phyloP scores from a whole-genome alignment of 208 protist genomes.

The Trypanosoma brucei region DNA sequence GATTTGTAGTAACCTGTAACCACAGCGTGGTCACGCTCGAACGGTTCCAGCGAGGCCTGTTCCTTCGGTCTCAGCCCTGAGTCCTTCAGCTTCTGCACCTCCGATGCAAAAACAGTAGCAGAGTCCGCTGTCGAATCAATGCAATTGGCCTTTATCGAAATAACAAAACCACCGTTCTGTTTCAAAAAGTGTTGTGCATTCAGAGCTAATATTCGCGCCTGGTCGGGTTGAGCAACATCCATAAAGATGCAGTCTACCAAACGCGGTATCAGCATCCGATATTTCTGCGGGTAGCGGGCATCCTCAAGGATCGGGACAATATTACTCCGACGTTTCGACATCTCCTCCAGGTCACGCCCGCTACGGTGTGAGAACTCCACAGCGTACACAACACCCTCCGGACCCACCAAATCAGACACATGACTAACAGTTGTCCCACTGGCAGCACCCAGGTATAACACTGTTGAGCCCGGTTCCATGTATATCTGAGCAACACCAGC shows the following conservation, averaged over 20 bases:
- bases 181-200: slow-evolving; percentile 99
- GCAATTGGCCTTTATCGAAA: slow-evolving; percentile 99
- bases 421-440: slow-evolving; percentile 99
- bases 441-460: slow-evolving; percentile 99
- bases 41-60: slow-evolving; percentile 98
- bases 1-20: slow-evolving; percentile 88
- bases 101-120: slow-evolving; percentile 96
- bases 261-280: slow-evolving; percentile 97
- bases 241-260: slow-evolving; percentile 99
- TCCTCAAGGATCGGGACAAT: slow-evolving; percentile 99
- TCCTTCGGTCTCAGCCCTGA: slow-evolving; percentile 96
- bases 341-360: slow-evolving; percentile 98
- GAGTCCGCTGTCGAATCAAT: slow-evolving; percentile 98
- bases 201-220: slow-evolving; percentile 98
- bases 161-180: slow-evolving; percentile 98
- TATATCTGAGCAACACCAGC: slow-evolving; percentile 97
- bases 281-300: slow-evolving; percentile 99
- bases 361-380: slow-evolving; percentile 99
- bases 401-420: slow-evolving; percentile 99
- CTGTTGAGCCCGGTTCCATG: slow-evolving; percentile 97
- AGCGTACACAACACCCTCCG: slow-evolving; percentile 98
- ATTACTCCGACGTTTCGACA: slow-evolving; percentile 99
- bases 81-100: slow-evolving; percentile 95
- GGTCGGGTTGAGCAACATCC: slow-evolving; percentile 99
- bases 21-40: slow-evolving; percentile 99